Conservation (phyloP, 306 rosid species). For the Comarum palustre region DNA sequence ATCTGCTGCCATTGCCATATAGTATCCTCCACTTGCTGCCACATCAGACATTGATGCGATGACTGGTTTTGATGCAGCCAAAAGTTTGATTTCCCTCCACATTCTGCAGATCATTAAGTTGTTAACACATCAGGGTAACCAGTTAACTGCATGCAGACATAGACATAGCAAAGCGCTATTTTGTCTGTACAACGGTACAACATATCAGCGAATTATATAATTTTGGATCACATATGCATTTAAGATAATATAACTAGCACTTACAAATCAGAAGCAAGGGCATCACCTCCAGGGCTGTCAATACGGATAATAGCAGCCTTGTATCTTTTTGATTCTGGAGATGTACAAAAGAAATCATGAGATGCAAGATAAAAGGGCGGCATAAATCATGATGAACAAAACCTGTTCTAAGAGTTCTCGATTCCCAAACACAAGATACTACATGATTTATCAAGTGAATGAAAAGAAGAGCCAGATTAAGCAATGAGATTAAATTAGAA, state of each 20-base stretch:
- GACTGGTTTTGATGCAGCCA: conserved; percentile 93
- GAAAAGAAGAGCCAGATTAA: conserved; percentile 10
- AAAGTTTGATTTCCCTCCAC: conserved; percentile 97
- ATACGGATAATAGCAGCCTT: conserved; percentile 92
- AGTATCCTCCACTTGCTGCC: conserved; percentile 98
- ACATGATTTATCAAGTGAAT: not conserved
- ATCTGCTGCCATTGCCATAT: conserved; percentile 96
- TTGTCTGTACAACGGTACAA: not conserved
- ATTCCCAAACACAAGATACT: not conserved
- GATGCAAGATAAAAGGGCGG: conserved; percentile 6
- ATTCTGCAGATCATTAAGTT: conserved; percentile 53
- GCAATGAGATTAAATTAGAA: conserved; percentile 19
- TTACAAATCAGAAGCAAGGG: conserved; percentile 98
- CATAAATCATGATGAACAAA: not conserved
- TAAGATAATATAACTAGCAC: conserved; percentile 42
- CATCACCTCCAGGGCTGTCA: conserved; percentile 99
- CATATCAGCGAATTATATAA: not conserved
- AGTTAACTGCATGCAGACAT: conserved; percentile 4
- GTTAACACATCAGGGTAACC: conserved; percentile 23
- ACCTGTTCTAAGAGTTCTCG: not conserved
- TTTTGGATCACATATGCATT: not conserved
- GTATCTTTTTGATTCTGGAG: conserved; percentile 66
- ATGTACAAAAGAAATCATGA: conserved; percentile 23
- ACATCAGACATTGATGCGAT: conserved; percentile 95
- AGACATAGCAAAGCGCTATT: not conserved